phyloP scores from a whole-genome alignment of 2,329 filamentous ascomycete genomes.

The Sporothrix curviconia region DNA sequence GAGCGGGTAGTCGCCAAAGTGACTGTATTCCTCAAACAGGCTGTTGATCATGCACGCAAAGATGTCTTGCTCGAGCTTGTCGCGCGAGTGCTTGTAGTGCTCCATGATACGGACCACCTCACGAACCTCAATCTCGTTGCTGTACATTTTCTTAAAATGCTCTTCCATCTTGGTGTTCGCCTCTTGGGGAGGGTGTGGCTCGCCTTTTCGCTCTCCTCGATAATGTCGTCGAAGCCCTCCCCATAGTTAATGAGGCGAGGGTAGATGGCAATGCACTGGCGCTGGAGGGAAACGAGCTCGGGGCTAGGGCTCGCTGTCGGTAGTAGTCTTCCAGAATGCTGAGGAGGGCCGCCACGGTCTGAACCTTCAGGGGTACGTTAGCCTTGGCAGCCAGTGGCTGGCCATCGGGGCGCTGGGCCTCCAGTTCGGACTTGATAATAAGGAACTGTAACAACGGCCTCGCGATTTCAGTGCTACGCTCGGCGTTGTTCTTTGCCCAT shows the following conservation, averaged over 20 bases:
- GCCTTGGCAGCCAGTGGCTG: constrained; percentile 44
- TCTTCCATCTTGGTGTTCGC: constrained; percentile 94
- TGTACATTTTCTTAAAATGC: constrained; percentile 97
- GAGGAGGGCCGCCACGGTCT: constrained; percentile 75
- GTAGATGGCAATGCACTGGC: constrained; percentile 85
- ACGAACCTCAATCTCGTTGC: constrained; percentile 77
- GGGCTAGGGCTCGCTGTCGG: constrained; percentile 50
- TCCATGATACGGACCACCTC: constrained; percentile 80
- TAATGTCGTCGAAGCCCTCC: constrained; percentile 83
- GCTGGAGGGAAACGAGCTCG: constrained; percentile 73
- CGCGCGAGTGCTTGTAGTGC: constrained; percentile 79
- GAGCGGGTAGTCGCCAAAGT: constrained; percentile 92
- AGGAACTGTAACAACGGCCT: constrained; percentile 72
- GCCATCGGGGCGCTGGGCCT: constrained; percentile 58
- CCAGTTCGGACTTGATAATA: constrained; percentile 74
- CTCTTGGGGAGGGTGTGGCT: constrained; percentile 74
- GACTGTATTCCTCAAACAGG: constrained; percentile 92
- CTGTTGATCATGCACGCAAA: constrained; percentile 99
- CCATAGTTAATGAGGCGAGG: constrained; percentile 95
- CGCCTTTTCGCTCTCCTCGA: constrained; percentile 74
- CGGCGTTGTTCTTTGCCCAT: constrained; percentile 69
- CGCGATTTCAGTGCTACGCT: constrained; percentile 61
- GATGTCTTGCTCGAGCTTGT: constrained; percentile 81
- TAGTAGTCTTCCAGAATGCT: constrained; percentile 67
- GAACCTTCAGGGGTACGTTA: constrained; percentile 72